Evolutionary conservation across 768 basidiomycete species (phyloP).

Genomic region (Auricularia auricula-judae): DNA sequence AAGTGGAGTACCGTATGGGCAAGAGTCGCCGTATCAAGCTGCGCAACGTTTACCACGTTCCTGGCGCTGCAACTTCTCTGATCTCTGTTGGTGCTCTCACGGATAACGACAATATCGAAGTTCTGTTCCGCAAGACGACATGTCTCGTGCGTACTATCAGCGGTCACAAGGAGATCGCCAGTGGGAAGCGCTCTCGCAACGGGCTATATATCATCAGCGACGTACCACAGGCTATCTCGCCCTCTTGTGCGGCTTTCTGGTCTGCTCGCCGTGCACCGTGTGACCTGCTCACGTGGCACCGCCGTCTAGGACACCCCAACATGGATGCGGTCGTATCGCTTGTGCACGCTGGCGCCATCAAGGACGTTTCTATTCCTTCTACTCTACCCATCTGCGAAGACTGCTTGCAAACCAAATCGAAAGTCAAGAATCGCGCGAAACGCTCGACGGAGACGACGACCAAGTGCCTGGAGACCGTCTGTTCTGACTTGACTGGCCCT

Average conservation of each 20-base stretch:
- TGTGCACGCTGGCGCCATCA: not conserved
- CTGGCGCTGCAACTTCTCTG: not conserved
- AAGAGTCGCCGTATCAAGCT: not conserved
- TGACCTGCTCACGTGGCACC: not conserved
- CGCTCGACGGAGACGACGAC: not conserved
- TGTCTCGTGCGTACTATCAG: not conserved
- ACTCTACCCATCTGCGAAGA: not conserved
- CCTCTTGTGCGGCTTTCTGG: not conserved
- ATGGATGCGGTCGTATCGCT: not conserved
- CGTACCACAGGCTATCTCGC: not conserved
- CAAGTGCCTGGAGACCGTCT: not conserved
- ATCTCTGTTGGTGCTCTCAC: not conserved
- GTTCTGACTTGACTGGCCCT: not conserved
- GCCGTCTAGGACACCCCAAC: not conserved
- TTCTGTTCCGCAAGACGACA: not conserved
- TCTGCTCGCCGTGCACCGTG: not conserved
- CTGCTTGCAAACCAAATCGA: not conserved
- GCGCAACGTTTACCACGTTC: not conserved
- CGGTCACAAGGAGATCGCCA: not conserved
- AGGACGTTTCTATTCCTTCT: not conserved
- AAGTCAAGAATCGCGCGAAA: not conserved
- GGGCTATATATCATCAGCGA: not conserved
- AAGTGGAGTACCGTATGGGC: not conserved
- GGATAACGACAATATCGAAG: not conserved
- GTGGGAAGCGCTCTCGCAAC: not conserved